phyloP scores from a whole-genome alignment of 2,329 filamentous ascomycete genomes.

The Xylariaceae sp. region DNA sequence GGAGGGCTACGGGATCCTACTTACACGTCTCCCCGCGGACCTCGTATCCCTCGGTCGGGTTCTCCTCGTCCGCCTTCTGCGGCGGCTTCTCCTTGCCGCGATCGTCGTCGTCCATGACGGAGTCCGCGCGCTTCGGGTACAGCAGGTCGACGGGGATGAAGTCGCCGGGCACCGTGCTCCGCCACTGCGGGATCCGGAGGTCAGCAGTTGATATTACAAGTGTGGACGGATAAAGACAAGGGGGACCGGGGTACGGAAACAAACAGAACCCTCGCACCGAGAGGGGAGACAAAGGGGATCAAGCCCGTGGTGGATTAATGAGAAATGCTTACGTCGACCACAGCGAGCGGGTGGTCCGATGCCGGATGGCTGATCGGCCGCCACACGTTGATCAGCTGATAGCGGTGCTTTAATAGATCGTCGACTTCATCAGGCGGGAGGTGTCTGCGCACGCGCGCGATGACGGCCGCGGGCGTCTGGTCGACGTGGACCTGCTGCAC shows the following conservation, averaged over 20 bases:
- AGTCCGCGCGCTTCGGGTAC: constrained; percentile 46
- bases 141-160: constrained; percentile 59
- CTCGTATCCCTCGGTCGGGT: constrained; percentile 58
- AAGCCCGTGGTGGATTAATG: neutral
- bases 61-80: constrained; percentile 43
- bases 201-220: neutral
- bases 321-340: constrained; percentile 45
- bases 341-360: constrained; percentile 56
- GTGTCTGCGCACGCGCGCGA: constrained; percentile 58
- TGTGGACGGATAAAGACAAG: too few relatives aligned
- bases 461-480: constrained; percentile 61
- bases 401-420: constrained; percentile 51
- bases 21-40: constrained; percentile 54
- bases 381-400: constrained; percentile 69
- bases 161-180: constrained; percentile 52
- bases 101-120: constrained; percentile 48
- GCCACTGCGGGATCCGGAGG: constrained; percentile 34
- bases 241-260: too few relatives aligned
- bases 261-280: too few relatives aligned
- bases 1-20: neutral
- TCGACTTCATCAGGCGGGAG: constrained; percentile 50
- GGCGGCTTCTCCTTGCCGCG: constrained; percentile 49
- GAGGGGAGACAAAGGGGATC: neutral
- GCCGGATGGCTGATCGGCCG: constrained; percentile 61
- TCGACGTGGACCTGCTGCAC: constrained; percentile 70